Percentiles rank a stretch among this genome's conserved stretches.
Evolutionary conservation across 2,329 filamentous ascomycete species (phyloP).

Genomic region (Cercospora citrullina): DNA sequence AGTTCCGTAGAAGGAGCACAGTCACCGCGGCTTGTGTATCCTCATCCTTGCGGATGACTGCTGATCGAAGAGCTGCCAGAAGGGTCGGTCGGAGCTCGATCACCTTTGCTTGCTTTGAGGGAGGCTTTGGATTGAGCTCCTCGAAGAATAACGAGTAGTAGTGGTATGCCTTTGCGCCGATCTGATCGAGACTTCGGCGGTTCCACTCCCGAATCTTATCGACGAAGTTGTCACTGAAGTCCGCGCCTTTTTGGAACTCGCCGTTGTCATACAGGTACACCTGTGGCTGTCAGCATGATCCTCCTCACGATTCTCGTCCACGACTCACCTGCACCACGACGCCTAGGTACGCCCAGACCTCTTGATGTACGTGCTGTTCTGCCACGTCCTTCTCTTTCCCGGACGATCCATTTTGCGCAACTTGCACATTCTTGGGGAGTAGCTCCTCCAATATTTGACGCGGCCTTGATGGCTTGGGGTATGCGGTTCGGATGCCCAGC

Average conservation of each 20-base stretch:
- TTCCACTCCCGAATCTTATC: constrained; percentile 87
- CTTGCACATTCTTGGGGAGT: constrained; percentile 30
- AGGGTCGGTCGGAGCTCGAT: constrained; percentile 83
- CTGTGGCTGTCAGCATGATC: constrained; percentile 55
- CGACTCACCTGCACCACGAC: constrained; percentile 39
- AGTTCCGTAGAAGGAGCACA: constrained; percentile 90
- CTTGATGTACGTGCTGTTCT: constrained; percentile 37
- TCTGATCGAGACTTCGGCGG: constrained; percentile 87
- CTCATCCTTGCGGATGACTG: constrained; percentile 93
- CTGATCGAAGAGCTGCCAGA: constrained; percentile 84
- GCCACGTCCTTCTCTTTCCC: constrained; percentile 27
- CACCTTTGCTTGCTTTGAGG: constrained; percentile 83
- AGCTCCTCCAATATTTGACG: constrained; percentile 38
- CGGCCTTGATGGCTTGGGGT: constrained; percentile 35
- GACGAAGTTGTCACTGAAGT: constrained; percentile 80
- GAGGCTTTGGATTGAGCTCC: constrained; percentile 80
- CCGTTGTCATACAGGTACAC: constrained; percentile 87
- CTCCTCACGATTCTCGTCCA: background rate
- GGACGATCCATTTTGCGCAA: constrained; percentile 24
- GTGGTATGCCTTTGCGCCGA: constrained; percentile 95
- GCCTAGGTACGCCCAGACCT: constrained; percentile 43
- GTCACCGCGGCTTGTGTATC: constrained; percentile 98
- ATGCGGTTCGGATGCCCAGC: constrained; percentile 38
- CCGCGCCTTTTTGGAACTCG: constrained; percentile 73
- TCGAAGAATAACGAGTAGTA: constrained; percentile 97